Base-by-base conservation (phyloP, 2,329 filamentous ascomycete genomes). In the Chrysoporthe austroafricana region DNA sequence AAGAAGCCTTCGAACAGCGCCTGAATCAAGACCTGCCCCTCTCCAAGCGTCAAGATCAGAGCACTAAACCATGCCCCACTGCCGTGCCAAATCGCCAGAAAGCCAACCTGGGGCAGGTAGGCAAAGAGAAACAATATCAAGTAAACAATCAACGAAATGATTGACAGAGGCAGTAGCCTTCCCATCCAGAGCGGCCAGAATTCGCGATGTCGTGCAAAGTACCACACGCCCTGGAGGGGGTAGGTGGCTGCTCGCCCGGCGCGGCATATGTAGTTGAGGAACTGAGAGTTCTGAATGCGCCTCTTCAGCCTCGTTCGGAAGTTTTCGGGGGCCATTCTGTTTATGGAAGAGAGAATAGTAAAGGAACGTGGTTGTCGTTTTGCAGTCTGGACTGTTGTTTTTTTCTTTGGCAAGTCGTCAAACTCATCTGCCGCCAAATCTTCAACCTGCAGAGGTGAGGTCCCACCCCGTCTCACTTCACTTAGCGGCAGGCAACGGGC, bases 51-150 rank as follows among this genome's bases (percentile, higher is more conserved):
- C 59, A 98, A 83, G 70, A 98, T 90, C 0, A 92, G 89, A 2
- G 91, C 94, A 73, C 93, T 97, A 67, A 97, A 80, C 92, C 93
- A 97, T n/a, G 96, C 96, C 42, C 90, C 90, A 68, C 88, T 86
- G 32, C 91, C 91, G 74, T 98, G 94, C 77, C 97, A 98, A 72
- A 98, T 87, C 18, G 91, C 90, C 32, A 99, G 86, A 74, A 99
- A 92, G 1, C 92, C 92, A 66, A 93, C 93, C 76, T 98, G 93
- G 0, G 95, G 95, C 2, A 97, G 80, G 73, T 97, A 98, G 0
- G 93, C 85, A 78, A 96, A 96, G 14, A 93, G 84, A 78, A 98
- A 98, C 26, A 98, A 87, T 26, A 96, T 83, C n/a, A 90, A 82
- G 70, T 97, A 92, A 16, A 97, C 91, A 65, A 96, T 88, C 16